phyloP scores from a whole-genome alignment of 257 asterid genomes.

The Lavandula angustifolia region DNA sequence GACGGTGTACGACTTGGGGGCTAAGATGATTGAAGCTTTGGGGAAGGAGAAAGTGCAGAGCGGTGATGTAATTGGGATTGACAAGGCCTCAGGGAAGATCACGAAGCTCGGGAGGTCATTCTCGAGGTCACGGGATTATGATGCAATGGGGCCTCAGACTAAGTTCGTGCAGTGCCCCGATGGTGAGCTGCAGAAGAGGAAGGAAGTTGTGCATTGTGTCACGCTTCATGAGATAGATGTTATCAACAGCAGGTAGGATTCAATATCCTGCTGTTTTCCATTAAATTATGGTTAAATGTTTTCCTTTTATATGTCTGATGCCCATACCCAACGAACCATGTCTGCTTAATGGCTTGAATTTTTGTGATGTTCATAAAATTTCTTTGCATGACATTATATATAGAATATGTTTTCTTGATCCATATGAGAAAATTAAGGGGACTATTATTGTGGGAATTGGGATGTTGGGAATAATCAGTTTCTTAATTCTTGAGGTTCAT shows the following conservation, averaged over 20 bases:
- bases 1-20: constrained; percentile 84
- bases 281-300: background rate
- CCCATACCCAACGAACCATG: background rate
- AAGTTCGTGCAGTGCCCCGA: constrained; percentile 96
- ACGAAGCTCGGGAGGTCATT: constrained; percentile 86
- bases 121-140: constrained; percentile 85
- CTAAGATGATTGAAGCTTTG: constrained; percentile 86
- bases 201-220: constrained; percentile 93
- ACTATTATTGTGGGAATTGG: too few species aligned
- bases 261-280: background rate
- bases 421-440: too few species aligned
- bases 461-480: too few species aligned
- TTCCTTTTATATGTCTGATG: background rate
- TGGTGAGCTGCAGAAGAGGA: constrained; percentile 95
- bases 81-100: constrained; percentile 89
- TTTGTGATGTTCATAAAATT: background rate
- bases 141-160: constrained; percentile 92
- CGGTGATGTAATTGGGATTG: constrained; percentile 88
- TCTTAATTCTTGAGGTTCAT: too few species aligned
- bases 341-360: background rate
- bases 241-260: constrained; percentile 75
- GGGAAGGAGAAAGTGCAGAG: constrained; percentile 95
- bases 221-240: constrained; percentile 93
- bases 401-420: background rate
- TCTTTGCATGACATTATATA: background rate